Conservation (phyloP, 345 rosid genomes). For the Eucalyptus virginea region DNA sequence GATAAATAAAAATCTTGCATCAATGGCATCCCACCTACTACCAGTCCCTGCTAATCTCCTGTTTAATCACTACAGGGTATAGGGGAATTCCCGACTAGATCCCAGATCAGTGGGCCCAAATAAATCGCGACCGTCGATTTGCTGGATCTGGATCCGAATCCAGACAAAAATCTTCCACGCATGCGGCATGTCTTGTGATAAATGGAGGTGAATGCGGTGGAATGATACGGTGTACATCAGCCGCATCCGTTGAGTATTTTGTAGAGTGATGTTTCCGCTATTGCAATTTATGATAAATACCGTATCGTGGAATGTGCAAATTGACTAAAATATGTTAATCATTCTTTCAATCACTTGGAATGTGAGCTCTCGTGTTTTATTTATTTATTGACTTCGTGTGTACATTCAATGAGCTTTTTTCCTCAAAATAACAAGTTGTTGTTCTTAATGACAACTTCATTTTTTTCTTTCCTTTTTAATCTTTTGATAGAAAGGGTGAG, state of each 20-base stretch:
- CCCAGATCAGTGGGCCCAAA: background rate
- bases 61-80: background rate
- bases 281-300: background rate
- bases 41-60: background rate
- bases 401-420: background rate
- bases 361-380: background rate
- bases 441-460: background rate
- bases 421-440: background rate
- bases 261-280: background rate
- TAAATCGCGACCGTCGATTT: background rate
- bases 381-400: background rate
- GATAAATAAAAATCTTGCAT: background rate
- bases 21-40: background rate
- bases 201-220: background rate
- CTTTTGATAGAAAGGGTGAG: background rate
- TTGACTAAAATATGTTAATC: background rate
- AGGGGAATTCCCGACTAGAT: rapidly evolving
- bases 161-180: background rate
- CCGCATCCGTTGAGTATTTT: background rate
- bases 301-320: background rate
- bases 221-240: background rate
- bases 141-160: background rate
- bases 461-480: background rate
- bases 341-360: background rate
- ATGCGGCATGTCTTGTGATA: background rate